Conservation (phyloP, 1,284 basidiomycete species). For the Sutorius eximius region DNA sequence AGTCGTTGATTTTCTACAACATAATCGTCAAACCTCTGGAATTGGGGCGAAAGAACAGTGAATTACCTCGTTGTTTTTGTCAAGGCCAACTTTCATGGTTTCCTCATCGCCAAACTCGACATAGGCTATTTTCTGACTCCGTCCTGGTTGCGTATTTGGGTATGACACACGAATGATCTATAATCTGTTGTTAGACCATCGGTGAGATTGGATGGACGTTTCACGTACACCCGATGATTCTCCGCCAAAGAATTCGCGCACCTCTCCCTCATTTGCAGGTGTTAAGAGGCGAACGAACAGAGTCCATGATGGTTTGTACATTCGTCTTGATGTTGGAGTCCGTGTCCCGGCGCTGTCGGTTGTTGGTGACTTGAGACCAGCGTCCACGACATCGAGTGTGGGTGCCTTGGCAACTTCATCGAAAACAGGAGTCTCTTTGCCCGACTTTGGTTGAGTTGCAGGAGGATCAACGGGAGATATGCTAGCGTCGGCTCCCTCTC, state of each 20-base stretch:
- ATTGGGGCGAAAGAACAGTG: conserved; percentile 19
- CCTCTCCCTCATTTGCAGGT: conserved; percentile 62
- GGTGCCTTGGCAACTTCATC: conserved; percentile 33
- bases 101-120: conserved; percentile 87
- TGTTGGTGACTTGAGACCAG: conserved; percentile 48
- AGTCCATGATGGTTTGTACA: conserved; percentile 78
- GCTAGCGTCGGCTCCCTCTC: conserved; percentile 34
- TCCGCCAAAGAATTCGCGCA: conserved; percentile 76
- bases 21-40: conserved; percentile 3
- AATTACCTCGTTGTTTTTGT: conserved; percentile 65
- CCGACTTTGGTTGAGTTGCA: conserved; percentile 36
- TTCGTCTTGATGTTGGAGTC: conserved; percentile 62
- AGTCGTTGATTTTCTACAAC: conserved; percentile 65
- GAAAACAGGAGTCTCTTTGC: conserved; percentile 41
- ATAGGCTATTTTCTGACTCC: conserved; percentile 64
- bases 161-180: conserved; percentile 76
- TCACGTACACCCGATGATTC: conserved; percentile 59
- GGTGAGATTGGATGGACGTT: neutral
- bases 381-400: conserved; percentile 37
- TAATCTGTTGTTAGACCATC: neutral
- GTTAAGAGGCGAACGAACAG: conserved; percentile 75
- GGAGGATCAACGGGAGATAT: conserved; percentile 23
- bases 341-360: conserved; percentile 61
- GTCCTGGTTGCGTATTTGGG: conserved; percentile 48
- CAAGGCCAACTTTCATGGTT: conserved; percentile 74